Percentiles rank a stretch among this genome's conserved stretches.
These are phyloP conservation scores for Cajanus cajan DNA, from an alignment of 306 rosid genomes.

Conservation along the genomic window DNA sequence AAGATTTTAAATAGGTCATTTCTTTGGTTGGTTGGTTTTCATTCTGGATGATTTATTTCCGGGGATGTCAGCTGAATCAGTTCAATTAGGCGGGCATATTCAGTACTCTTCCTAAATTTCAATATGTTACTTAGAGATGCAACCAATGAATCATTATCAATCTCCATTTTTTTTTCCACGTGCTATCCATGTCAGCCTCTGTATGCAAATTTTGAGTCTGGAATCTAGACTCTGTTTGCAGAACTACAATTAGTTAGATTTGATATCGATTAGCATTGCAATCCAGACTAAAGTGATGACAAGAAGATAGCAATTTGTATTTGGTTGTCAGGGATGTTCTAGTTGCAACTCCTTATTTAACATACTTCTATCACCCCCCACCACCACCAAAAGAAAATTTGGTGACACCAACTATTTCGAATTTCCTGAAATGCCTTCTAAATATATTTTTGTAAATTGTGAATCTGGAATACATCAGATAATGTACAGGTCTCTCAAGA, in stretches of 20 bases:
- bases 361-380: neutral
- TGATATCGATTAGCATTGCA: neutral
- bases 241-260: neutral
- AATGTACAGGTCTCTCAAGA: too few relatives aligned
- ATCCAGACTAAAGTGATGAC: conserved; percentile 7
- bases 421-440: conserved; percentile 5
- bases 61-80: neutral
- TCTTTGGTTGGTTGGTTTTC: neutral
- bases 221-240: neutral
- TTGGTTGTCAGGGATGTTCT: neutral
- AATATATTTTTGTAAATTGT: too few relatives aligned
- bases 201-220: neutral
- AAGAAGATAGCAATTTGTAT: neutral
- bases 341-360: neutral
- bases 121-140: neutral
- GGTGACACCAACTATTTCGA: neutral
- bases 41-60: neutral
- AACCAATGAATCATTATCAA: neutral
- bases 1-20: neutral
- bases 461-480: too few relatives aligned
- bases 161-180: neutral
- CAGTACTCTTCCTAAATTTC: neutral
- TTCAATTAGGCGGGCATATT: neutral
- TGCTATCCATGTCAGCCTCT: neutral
- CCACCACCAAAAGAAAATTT: neutral